Evolutionary conservation across 1,284 basidiomycete species (phyloP), one percentile per base, ranked within the genome.

Genomic region (Leccinum insolens): DNA sequence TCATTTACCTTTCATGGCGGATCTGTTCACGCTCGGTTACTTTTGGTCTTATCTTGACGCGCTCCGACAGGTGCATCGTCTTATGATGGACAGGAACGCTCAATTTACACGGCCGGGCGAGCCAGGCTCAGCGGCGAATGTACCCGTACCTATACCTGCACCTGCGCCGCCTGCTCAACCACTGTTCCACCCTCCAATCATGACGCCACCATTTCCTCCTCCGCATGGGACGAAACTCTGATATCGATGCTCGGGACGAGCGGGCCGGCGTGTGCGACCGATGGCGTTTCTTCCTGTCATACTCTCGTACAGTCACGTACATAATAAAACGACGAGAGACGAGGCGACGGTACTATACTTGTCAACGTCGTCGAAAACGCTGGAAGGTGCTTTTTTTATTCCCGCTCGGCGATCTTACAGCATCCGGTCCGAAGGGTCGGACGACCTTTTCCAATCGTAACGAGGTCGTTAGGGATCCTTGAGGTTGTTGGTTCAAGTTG

Each of bases 11-110:
- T 63, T 61, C 52, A 39, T 20, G 62, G 34, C 49, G 62, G 66
- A 68, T 72, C 68, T 61, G 61, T 65, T 68, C 46, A 62, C 67
- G 11, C 59, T 60, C 63, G 67, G 67, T 72, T 68, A 75, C 70
- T 67, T 64, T 31, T 17, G 22, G 46, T 62, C 63, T 71, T 75
- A 68, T 72, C 65, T 71, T 61, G 46, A 65, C 64, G 34, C 41
- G 58, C 63, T 66, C 44, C 58, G 67, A 69, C 69, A 86, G 85
- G 74, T 87, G 52, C 89, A 90, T 72, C 82, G 84, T 62, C 84
- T 91, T 68, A 86, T 91, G 86, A 86, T 90, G 86, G 88, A 89
- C 60, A 81, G 88, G 66, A 89, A 88, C 76, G 83, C 84, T 8
- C 85, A 86, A 70, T 78, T 85, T 60, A 85, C 83, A 49, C 78